Evolutionary conservation across 2,329 filamentous ascomycete species (phyloP).

Genomic region (Fusarium tuaranense): DNA sequence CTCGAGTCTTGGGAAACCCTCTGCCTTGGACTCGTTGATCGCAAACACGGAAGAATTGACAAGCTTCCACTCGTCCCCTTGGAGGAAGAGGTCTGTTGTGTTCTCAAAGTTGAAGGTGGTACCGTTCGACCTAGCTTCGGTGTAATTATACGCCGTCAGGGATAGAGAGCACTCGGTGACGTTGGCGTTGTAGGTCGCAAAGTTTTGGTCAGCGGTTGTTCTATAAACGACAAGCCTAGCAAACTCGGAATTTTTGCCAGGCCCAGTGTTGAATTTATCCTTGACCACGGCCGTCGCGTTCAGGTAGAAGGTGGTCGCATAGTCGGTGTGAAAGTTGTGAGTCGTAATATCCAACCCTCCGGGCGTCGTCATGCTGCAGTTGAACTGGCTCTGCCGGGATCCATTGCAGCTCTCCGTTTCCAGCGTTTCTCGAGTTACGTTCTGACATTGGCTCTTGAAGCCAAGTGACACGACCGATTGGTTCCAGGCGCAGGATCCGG

Average conservation of each 20-base stretch:
- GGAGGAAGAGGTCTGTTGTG: neutral
- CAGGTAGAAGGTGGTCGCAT: constrained; percentile 6
- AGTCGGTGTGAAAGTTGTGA: neutral
- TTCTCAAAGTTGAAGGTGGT: constrained; percentile 11
- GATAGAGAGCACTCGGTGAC: constrained; percentile 21
- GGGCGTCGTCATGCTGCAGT: constrained; percentile 23
- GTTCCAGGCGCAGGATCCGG: constrained; percentile 19
- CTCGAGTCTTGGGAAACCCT: neutral
- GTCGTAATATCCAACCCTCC: constrained; percentile 4
- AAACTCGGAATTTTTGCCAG: neutral
- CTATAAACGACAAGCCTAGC: constrained; percentile 11
- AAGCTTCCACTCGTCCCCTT: neutral
- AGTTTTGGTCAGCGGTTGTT: constrained; percentile 13
- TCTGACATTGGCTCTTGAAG: constrained; percentile 17
- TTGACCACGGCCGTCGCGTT: neutral
- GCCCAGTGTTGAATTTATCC: neutral
- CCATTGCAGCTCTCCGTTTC: neutral
- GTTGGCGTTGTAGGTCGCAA: constrained; percentile 7
- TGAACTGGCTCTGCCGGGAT: neutral
- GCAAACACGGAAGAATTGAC: neutral
- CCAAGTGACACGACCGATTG: constrained; percentile 14
- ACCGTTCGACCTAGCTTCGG: constrained; percentile 8
- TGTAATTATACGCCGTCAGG: constrained; percentile 12
- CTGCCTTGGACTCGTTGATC: neutral
- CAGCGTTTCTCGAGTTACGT: constrained; percentile 13